phyloP scores from a whole-genome alignment of 768 basidiomycete genomes.

The Xerocomellus intermedius region DNA sequence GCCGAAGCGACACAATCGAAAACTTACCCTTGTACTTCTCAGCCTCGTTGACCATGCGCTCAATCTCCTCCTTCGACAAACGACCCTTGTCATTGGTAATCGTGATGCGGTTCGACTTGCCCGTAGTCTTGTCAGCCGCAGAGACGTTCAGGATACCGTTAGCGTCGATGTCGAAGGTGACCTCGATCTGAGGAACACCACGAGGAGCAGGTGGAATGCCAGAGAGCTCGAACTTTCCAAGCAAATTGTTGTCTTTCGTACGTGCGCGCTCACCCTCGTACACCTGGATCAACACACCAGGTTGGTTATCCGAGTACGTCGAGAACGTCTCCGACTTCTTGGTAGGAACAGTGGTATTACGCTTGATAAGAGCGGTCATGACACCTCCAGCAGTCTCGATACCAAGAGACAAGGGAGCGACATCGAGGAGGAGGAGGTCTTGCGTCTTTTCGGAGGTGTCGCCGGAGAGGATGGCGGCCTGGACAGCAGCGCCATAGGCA shows the following conservation, averaged over 20 bases:
- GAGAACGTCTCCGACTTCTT: conserved; percentile 99
- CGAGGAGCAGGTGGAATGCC: conserved; percentile 96
- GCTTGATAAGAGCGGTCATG: conserved; percentile 97
- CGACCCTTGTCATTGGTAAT: conserved; percentile 98
- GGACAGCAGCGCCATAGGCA: conserved; percentile 97
- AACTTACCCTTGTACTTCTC: conserved; percentile 82
- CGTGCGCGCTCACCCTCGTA: conserved; percentile 98
- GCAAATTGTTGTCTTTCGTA: conserved; percentile 97
- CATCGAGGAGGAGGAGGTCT: conserved; percentile 93
- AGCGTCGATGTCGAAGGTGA: conserved; percentile 97
- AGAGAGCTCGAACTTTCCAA: conserved; percentile 97
- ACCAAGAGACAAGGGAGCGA: conserved; percentile 86
- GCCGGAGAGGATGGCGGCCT: conserved; percentile 96
- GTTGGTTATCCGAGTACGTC: conserved; percentile 98
- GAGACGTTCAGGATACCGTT: conserved; percentile 97
- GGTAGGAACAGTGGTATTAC: conserved; percentile 97
- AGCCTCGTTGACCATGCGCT: conserved; percentile 94
- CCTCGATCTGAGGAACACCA: conserved; percentile 96
- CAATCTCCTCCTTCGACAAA: conserved; percentile 95
- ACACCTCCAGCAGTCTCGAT: conserved; percentile 99
- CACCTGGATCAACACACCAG: conserved; percentile 97
- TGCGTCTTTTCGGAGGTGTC: conserved; percentile 98
- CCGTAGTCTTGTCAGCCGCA: conserved; percentile 94
- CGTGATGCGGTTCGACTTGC: conserved; percentile 91
- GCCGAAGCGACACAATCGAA: not conserved